Base-by-base conservation (phyloP, 139 green algal species). In the Chlamydomonas sphaeroides region DNA sequence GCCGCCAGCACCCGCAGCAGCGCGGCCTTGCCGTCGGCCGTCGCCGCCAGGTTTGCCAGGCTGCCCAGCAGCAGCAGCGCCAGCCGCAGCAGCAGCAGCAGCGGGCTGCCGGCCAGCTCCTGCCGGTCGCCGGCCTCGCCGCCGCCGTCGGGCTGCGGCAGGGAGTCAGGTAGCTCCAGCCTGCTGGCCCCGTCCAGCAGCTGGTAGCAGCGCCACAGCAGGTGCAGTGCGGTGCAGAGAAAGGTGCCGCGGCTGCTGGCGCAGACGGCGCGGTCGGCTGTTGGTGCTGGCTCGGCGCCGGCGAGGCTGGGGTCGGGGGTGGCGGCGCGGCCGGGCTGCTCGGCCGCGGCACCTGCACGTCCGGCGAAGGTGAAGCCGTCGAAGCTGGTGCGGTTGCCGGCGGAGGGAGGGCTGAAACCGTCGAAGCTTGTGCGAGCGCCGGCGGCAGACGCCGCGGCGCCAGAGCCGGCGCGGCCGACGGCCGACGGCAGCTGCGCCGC, bases 201-300 rank as follows among this genome's bases (percentile, higher is more conserved):
- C 74, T 71, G 74, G 42, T 63, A 45, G 74, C 74, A 80, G 20
- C 41, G 59, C 59, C 39, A 61, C 57, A 80, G 74, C 59, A 80
- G 74, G 32, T 35, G 59, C n/a, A 80, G 42, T 3, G 30, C 17
- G 10, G 74, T 70, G 0, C 36, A 41, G 18, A 80, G 74, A 32
- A 80, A 80, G 39, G 4, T 36, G 32, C 56, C 36, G 38, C 39
- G 26, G 73, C 56, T 38, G 28, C 57, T 36, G 17, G 11, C 33
- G 59, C n/a, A 10, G 30, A 23, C 26, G 26, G 26, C 56, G 56
- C 26, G 25, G 25, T 26, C 56, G 56, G 42, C 23, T 61, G 56
- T 25, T 63, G 25, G 56, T 63, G 26, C 25, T 32, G 25, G 56
- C 11, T 32, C 30, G n/a, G 32, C 15, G 69, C 21, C 10, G 69